These are phyloP conservation scores for Pyrenochaeta sp. DNA, from an alignment of 2,329 filamentous ascomycete species.

Conservation along the genomic window DNA sequence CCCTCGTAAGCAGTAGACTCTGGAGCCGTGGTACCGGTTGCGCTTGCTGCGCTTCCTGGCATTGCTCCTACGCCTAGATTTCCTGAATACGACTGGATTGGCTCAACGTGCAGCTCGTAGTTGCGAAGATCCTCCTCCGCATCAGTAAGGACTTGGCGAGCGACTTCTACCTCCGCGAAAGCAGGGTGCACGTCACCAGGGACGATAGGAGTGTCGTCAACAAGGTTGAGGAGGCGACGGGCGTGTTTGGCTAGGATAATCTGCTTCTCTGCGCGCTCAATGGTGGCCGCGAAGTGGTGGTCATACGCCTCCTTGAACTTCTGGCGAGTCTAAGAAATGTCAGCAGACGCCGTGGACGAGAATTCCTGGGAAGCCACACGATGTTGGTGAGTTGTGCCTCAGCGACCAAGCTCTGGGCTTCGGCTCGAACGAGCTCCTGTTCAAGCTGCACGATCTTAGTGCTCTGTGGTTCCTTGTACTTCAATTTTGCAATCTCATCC, in stretches of 20 bases:
- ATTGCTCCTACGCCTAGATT: conserved; percentile 59
- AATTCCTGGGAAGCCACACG: conserved; percentile 55
- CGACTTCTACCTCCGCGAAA: conserved; percentile 72
- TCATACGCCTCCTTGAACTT: conserved; percentile 97
- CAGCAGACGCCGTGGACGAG: conserved; percentile 13
- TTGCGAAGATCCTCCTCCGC: conserved; percentile 86
- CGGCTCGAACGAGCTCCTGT: conserved; percentile 94
- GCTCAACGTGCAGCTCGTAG: conserved; percentile 70
- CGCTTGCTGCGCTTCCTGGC: conserved; percentile 35
- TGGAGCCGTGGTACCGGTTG: conserved; percentile 5
- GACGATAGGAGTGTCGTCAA: conserved; percentile 89
- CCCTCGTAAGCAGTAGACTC: conserved; percentile 15
- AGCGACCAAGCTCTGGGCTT: conserved; percentile 94
- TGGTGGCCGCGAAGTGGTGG: conserved; percentile 84
- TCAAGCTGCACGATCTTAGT: conserved; percentile 83
- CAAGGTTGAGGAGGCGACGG: conserved; percentile 79
- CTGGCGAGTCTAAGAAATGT: conserved; percentile 76
- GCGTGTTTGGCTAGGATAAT: conserved; percentile 92
- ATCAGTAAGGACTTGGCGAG: conserved; percentile 87
- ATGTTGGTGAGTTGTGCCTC: conserved; percentile 97
- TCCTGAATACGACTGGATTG: conserved; percentile 60
- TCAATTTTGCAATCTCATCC: conserved; percentile 91
- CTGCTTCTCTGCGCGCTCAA: conserved; percentile 97
- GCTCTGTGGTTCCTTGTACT: conserved; percentile 89
- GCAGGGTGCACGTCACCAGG: conserved; percentile 79